Base-by-base conservation (phyloP, 352 stramenopile species). In the Phytophthora kernoviae region DNA sequence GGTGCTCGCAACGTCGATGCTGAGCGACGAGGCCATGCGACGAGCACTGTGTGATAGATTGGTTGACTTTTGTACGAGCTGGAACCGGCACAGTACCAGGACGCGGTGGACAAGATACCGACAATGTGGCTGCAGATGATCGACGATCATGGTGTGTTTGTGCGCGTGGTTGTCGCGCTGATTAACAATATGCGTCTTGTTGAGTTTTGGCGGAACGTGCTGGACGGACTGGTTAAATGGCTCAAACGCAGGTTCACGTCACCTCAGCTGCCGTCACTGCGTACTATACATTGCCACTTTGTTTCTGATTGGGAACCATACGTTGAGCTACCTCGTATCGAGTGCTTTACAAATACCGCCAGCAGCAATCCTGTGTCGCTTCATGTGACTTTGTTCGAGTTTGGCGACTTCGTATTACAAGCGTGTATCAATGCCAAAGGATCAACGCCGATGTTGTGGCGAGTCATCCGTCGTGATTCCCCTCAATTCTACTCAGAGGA, bases 161-260 rank as follows among this genome's bases (percentile, higher is more conserved):
- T 70, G 1, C 58, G 53, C 0, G 65, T 81, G 8, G 33, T 88
- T 11, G 50, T 77, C 8, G 69, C 48, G 10, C 56, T 88, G 22
- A 59, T 77, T 11, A 79, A 84, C 41, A 63, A 73, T 14, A 34
- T 80, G 11, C 57, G 56, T 0, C 52, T 75, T 32, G n/a, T 73
- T 2, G 62, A 55, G 11, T 67, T 85, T 32, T 88, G 75, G 77
- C 43, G 57, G 17, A 59, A 67, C 5, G 22, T 87, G n/a, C 54
- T 81, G 5, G 47, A 68, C 14, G 55, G 30, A 14, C 21, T 90
- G 0, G 74, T 82, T 21, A 50, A 54, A 8, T 90, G 78, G 78
- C 50, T 80, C 7, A 41, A 61, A 22, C 27, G 18, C 26, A 44
- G n/a, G 26, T 78, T 73, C 6, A 11, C 52, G 10, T 57, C 39